phyloP scores from a whole-genome alignment of 2,329 filamentous ascomycete genomes.

The Drechmeria coniospora region DNA sequence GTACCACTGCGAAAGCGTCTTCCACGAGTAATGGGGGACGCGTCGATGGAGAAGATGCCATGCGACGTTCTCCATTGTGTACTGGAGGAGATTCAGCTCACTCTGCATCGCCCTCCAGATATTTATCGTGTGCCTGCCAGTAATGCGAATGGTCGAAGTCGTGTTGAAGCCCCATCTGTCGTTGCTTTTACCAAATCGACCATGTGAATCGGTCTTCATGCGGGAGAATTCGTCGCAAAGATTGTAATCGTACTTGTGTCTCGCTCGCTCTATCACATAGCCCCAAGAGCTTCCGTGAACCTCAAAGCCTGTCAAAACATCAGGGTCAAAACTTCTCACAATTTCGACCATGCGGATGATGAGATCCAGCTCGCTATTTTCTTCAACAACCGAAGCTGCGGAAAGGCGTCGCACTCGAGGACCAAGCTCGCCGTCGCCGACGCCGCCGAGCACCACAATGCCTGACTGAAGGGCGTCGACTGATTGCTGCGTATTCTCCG shows the following conservation, averaged over 20 bases:
- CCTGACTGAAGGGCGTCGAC: conserved; percentile 44
- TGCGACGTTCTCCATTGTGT: conserved; percentile 89
- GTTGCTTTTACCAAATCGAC: conserved; percentile 69
- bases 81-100: conserved; percentile 84
- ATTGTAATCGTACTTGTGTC: conserved; percentile 75
- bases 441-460: conserved; percentile 54
- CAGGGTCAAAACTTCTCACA: conserved; percentile 71
- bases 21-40: conserved; percentile 74
- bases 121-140: conserved; percentile 90
- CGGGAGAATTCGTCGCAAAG: conserved; percentile 84
- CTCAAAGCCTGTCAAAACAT: conserved; percentile 88
- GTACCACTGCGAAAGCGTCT: conserved; percentile 72
- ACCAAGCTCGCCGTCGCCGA: too few relatives aligned
- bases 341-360: conserved; percentile 77
- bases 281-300: conserved; percentile 92
- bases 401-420: too few relatives aligned
- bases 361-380: conserved; percentile 68
- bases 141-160: conserved; percentile 83
- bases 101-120: conserved; percentile 91
- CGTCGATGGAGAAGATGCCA: conserved; percentile 81
- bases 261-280: conserved; percentile 80
- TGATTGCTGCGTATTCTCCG: conserved; percentile 21
- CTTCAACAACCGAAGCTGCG: conserved; percentile 53
- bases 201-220: conserved; percentile 70
- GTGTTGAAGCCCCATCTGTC: conserved; percentile 92